Evolutionary conservation across 441 rosid species (phyloP), one percentile per base, ranked within the genome.

Genomic region (Pelargonium cotyledonis): DNA sequence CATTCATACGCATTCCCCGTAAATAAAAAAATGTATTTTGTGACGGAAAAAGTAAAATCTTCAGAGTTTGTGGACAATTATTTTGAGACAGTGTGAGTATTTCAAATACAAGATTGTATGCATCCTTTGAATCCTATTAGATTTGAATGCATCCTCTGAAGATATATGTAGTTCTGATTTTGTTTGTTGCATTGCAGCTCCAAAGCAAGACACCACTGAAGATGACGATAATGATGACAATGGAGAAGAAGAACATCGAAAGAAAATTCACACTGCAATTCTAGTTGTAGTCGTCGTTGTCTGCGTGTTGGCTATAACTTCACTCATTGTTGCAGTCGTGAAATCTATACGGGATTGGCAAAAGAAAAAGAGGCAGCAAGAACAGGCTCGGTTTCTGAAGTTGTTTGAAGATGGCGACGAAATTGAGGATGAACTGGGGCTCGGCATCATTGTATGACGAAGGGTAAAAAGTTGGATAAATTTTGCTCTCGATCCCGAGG

Each of bases 321-420:
- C 88, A 23, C 63, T 82, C 68, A 66, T 88, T 63, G 11, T 88
- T 35, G 92, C 82, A 18, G 51, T 80, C n/a, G 67, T 85, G 46
- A 83, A 63, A 31, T 78, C 75, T 10, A 80, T 79, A 72, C 90
- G 73, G 76, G 79, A 80, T 74, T 85, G 96, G 76, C 85, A 86
- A 77, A 87, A 82, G 83, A 88, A 76, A 88, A 92, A 80, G 86
- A 85, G 88, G 81, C 82, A 84, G 68, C 86, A 91, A 74, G 96
- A 91, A 72, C 97, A 92, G 82, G 98, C 97, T 76, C 81, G 90
- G 72, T 95, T 95, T 75, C 75, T 90, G 70, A 86, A 89, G 76
- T 82, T 92, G 16, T 95, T 95, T 76, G 99, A 95, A 72, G 98
- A 95, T 38, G 89, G 84, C 14, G 98, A 95, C 80, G 96, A 88